Percentiles rank a stretch among this genome's conserved stretches.
phyloP scores from a whole-genome alignment of 331 rosid species.

The Cydonia oblonga region DNA sequence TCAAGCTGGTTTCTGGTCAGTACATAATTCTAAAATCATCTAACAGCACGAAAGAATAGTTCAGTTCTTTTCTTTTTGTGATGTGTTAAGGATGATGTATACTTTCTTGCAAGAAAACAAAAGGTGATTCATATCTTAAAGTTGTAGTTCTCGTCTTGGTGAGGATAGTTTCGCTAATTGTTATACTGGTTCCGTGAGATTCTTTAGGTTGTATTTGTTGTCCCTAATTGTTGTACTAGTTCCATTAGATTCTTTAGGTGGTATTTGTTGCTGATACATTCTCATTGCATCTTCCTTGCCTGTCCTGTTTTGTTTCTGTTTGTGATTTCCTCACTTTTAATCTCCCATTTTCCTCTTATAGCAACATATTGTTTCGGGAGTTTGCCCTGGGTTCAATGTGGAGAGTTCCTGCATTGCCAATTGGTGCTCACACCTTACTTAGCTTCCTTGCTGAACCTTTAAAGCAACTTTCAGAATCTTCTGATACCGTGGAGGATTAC shows the following conservation, averaged over 20 bases:
- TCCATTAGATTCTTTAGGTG: not conserved
- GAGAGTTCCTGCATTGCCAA: conserved; percentile 93
- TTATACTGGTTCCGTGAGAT: not conserved
- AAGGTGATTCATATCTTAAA: not conserved
- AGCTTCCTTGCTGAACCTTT: conserved; percentile 92
- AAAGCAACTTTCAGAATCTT: conserved; percentile 74
- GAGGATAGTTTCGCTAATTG: not conserved
- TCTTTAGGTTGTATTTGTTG: not conserved
- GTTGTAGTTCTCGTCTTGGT: not conserved
- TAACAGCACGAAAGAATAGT: not conserved
- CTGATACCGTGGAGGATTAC: conserved; percentile 38
- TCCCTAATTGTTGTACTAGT: not conserved
- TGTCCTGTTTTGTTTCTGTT: conserved; percentile 6
- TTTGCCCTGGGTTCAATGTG: conserved; percentile 92
- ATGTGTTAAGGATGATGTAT: not conserved
- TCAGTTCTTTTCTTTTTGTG: not conserved
- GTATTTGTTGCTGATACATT: not conserved
- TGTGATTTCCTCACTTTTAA: conserved; percentile 15
- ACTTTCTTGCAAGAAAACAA: not conserved
- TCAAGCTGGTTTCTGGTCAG: not conserved
- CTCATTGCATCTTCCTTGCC: not conserved
- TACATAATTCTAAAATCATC: not conserved
- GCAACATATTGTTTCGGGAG: conserved; percentile 91
- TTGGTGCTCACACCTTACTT: conserved; percentile 83
- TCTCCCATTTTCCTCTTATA: conserved; percentile 6